Base-by-base conservation (phyloP, 2,329 filamentous ascomycete genomes). In the Monosporascus cannonballus region DNA sequence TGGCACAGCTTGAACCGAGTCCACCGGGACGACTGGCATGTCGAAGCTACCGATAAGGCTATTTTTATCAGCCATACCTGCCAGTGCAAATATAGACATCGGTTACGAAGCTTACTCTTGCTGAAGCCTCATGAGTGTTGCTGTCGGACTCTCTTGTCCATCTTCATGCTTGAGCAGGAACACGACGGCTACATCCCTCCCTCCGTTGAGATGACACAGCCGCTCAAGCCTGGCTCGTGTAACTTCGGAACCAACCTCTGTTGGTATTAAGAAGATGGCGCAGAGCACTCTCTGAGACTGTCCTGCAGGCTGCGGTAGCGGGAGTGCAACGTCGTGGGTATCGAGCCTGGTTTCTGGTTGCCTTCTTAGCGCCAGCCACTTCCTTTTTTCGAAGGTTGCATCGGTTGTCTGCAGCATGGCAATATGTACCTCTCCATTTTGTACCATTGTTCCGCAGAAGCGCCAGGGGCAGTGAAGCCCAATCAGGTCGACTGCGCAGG, bases 301-400 rank as follows among this genome's bases (percentile, higher is more conserved):
- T 17, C 44, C 51, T 9, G 44, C 9, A 20, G 54, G 30, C 8
- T 55, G 37, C 8, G 46, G 49, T 20, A 76, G 51, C 4, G 66
- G 65, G 38, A 81, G 66, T 15, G 72, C 72, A 30, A 79, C 59
- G 56, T 81, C 78, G 55, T 79, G 73, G 2, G 68, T 70, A 17
- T 65, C 59, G 3, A 80, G 63, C 17, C 60, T 64, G 3, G 61
- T 59, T 61, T 79, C 77, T 80, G 47, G 8, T 41, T 53, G 62
- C 67, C 66, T 58, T 63, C 20, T 57, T 60, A 57, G 54, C 36
- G 38, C 44, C 30, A n/a, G n/a, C 7, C 48, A 48, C 15, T 55
- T 54, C 6, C 18, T 6, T 20, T 20, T 22, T 25, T 50, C n/a
- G 22, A 44, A 45, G 27, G 48, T n/a, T 25, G 9, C 22, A 20